Evolutionary conservation across 768 basidiomycete species (phyloP), one percentile per base, ranked within the genome.

Genomic region (Strobilomyces confusus): DNA sequence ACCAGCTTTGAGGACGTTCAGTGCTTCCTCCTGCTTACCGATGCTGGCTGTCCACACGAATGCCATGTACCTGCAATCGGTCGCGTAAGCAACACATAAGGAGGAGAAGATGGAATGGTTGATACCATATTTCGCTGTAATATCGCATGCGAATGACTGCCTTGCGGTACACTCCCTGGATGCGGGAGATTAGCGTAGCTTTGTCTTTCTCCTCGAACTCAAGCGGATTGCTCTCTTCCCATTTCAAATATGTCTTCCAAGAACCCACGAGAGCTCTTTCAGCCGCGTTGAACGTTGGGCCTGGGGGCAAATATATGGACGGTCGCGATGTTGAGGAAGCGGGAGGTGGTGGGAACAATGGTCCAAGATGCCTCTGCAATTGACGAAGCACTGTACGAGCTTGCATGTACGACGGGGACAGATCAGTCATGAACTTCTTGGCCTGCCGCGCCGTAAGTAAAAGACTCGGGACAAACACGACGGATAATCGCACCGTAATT

Each of bases 351-450:
- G 79, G 79, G 59, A 83, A 83, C 13, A 97, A 73, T 1, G 79
- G 75, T 11, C 78, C 80, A 34, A 81, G 74, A 40, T 91, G 78
- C 57, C 87, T 82, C 51, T 84, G 81, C 19, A 99, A 75, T 62
- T 93, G 88, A 51, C 90, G 88, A 29, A 95, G 81, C 1, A 88
- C 86, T 0, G 89, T 87, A 14, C 94, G 86, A 0, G 97, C 95
- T 64, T 95, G 94, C 90, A 98, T 95, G 67, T 98, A 89, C 2
- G 87, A 82, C 7, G 93, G 90, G 2, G 90, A 89, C n/a, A 92
- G 79, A 70, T 98, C 95, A 51, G 83, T 78, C 75, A 98, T 84
- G 72, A 98, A 95, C 66, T 98, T 97, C 70, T 98, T 98, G 14
- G 95, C 94, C 86, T 87, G 58, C 1, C 20, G 4, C 6, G 15